A percentile compares a stretch with the other conserved stretches of the same genome.
Conservation (phyloP, 495 filamentous ascomycete genomes). For the Penicillium manginii region DNA sequence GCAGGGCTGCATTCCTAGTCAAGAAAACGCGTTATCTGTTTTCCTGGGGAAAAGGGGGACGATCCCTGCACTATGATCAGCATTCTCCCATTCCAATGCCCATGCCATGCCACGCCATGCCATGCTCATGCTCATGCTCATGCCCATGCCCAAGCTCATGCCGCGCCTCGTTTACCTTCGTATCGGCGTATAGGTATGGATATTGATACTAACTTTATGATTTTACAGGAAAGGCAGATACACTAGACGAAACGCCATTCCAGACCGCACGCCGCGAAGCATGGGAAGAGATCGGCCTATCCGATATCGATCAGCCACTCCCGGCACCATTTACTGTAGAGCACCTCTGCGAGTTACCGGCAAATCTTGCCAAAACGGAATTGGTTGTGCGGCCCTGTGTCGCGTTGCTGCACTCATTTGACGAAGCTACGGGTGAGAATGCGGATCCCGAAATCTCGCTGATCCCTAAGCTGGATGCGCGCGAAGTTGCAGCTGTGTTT, state of each 20-base stretch:
- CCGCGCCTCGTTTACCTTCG: background rate
- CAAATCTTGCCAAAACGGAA: slow-evolving; percentile 78
- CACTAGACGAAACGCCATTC: slow-evolving; percentile 55
- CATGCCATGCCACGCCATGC: no score
- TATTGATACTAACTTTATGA: slow-evolving; percentile 4
- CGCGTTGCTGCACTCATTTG: slow-evolving; percentile 71
- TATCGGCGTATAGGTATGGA: background rate
- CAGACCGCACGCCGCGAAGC: slow-evolving; percentile 87
- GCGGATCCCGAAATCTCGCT: slow-evolving; percentile 68
- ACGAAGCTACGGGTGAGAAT: slow-evolving; percentile 36
- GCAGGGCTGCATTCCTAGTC: slow-evolving; percentile 2
- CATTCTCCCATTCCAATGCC: slow-evolving; percentile 1
- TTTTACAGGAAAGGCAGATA: slow-evolving; percentile 52
- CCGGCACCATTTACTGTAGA: slow-evolving; percentile 77
- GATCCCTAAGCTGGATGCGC: slow-evolving; percentile 78
- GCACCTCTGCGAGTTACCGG: slow-evolving; percentile 81
- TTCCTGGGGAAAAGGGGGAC: background rate
- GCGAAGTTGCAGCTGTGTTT: slow-evolving; percentile 91
- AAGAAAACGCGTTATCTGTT: background rate
- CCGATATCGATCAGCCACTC: slow-evolving; percentile 62
- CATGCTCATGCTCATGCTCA: no score
- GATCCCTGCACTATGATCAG: background rate
- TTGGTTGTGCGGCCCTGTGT: slow-evolving; percentile 85
- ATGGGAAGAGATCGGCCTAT: slow-evolving; percentile 87
- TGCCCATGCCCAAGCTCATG: no score